A percentile compares a stretch with the other conserved stretches of the same genome.
Evolutionary conservation across 176 grass and related monocot genomes (phyloP).

Genomic region (Oryza glaberrima): DNA sequence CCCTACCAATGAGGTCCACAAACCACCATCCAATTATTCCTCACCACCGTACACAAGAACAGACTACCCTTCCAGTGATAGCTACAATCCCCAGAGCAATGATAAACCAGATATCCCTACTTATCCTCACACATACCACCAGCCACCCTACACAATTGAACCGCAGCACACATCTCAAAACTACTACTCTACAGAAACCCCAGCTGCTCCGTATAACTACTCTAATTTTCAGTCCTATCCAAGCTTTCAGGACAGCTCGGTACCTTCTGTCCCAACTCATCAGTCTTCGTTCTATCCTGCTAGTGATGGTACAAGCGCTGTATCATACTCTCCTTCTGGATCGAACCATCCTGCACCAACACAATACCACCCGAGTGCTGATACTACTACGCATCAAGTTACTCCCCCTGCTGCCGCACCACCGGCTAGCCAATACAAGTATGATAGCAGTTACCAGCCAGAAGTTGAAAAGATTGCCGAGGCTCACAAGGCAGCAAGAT

Average conservation of each 20-base stretch:
- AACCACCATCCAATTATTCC: constrained; percentile 60
- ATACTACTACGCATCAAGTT: constrained; percentile 36
- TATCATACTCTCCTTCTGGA: constrained; percentile 45
- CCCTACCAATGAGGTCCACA: constrained; percentile 62
- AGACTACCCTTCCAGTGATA: constrained; percentile 53
- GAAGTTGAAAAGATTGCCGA: constrained; percentile 79
- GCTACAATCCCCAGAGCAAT: constrained; percentile 46
- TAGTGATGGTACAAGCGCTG: constrained; percentile 41
- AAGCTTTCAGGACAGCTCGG: constrained; percentile 74
- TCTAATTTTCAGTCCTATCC: constrained; percentile 97
- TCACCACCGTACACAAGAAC: constrained; percentile 60
- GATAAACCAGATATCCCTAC: constrained; percentile 54
- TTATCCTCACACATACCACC: constrained; percentile 71
- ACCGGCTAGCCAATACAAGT: constrained; percentile 61
- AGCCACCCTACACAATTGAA: constrained; percentile 57
- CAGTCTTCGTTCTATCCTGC: constrained; percentile 66
- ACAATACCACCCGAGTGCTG: constrained; percentile 41
- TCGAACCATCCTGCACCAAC: constrained; percentile 40
- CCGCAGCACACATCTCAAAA: constrained; percentile 64
- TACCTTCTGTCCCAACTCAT: constrained; percentile 60
- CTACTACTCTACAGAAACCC: constrained; percentile 64
- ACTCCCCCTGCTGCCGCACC: constrained; percentile 35
- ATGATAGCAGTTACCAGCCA: constrained; percentile 91
- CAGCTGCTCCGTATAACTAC: constrained; percentile 61
- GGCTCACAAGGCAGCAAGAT: constrained; percentile 93